Evolutionary conservation across 179 eudicot species (phyloP), one percentile per base, ranked within the genome.

Genomic region (Beta macrorhiza): DNA sequence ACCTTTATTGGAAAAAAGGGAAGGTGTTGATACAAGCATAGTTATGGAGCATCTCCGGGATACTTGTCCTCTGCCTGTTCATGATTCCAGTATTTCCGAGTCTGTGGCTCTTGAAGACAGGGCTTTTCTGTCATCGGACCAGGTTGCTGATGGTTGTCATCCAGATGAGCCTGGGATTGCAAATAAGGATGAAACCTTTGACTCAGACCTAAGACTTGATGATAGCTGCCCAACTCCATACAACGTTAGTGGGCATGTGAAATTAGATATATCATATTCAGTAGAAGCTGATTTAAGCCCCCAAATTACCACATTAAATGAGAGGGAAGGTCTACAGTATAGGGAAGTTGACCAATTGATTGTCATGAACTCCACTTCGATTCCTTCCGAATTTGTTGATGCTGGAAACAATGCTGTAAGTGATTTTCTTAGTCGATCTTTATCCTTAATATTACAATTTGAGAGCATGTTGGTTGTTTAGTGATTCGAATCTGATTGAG

Each of bases 381-480:
- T 84, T 78, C 77, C 77, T 56, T 25, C 79, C 74, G 87, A 85
- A 55, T 78, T 74, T 67, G n/a, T 37, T 55, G 78, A 83, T 63
- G 68, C 71, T 72, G 84, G 78, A 67, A 86, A 88, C 69, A 83
- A 77, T 73, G 72, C 76, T 77, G 98, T 93, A 90, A 91, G 97
- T 90, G 80, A 37, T 82, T 82, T 44, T 20, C 37, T 29, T 62
- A 13, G 17, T 73, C 16, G 29, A 37, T 14, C 20, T 25, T 29
- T 82, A 42, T 49, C 19, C 62, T 49, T 76, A 16, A 69, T 56
- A 17, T 75, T 17, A 3, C 0, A 42, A 25, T 16, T n/a, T 74
- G 45, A n/a, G 37, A 49, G 20, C 62, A 47, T 56, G 14, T 16
- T 52, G 53, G 8, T 52, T 52, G 7, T 14, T 12, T 65, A 15